These are phyloP conservation scores for Talaromyces sp. DNA, from an alignment of 2,329 filamentous ascomycete species.

Conservation along the genomic window DNA sequence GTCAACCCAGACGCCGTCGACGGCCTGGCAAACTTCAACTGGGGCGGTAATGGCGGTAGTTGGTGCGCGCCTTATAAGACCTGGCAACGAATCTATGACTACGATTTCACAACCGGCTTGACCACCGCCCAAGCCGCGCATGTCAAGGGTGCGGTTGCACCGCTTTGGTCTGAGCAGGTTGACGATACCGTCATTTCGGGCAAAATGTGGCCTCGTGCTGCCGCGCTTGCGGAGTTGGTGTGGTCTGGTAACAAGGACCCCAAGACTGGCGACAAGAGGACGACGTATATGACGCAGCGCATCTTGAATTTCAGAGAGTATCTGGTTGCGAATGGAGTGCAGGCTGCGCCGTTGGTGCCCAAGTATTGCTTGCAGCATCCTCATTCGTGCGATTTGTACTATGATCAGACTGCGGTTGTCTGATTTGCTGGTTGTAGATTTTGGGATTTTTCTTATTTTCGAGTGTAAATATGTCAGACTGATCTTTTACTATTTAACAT, in stretches of 20 bases:
- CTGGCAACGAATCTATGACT: constrained; percentile 60
- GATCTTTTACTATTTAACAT: neutral
- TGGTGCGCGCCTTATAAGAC: constrained; percentile 60
- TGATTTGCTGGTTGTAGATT: neutral
- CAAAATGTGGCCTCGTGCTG: constrained; percentile 56
- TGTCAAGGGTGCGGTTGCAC: constrained; percentile 51
- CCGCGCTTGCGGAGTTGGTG: constrained; percentile 53
- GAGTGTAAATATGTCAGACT: constrained; percentile 5
- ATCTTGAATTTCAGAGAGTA: constrained; percentile 60
- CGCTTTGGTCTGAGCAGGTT: constrained; percentile 55
- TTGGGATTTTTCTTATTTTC: neutral
- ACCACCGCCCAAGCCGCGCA: constrained; percentile 47
- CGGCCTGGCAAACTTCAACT: constrained; percentile 52
- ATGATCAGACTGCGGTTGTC: constrained; percentile 41
- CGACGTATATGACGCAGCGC: constrained; percentile 53
- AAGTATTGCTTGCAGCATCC: constrained; percentile 59
- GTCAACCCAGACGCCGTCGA: constrained; percentile 47
- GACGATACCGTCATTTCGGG: constrained; percentile 51
- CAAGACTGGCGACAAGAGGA: constrained; percentile 48
- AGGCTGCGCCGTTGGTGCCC: constrained; percentile 51
- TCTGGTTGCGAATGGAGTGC: constrained; percentile 53
- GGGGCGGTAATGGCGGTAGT: constrained; percentile 51
- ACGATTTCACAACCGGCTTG: constrained; percentile 53
- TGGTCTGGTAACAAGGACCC: constrained; percentile 55
- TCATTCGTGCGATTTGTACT: constrained; percentile 55